phyloP scores from a whole-genome alignment of 2,329 filamentous ascomycete genomes.

The Venturia aucupariae region DNA sequence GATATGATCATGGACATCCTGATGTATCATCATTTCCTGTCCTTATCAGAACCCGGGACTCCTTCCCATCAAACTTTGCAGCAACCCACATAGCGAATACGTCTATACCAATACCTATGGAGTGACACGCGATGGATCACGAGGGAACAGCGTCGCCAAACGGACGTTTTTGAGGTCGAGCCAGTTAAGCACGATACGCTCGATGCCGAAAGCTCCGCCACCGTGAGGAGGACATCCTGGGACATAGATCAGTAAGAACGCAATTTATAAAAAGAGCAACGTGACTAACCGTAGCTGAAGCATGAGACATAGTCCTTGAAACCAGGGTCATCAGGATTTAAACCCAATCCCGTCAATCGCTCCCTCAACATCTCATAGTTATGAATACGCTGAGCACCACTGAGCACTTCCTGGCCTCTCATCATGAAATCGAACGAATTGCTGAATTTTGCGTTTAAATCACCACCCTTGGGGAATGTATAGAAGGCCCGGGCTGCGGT shows the following conservation, averaged over 20 bases:
- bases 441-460: slow-evolving; percentile 36
- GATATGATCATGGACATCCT: neutral
- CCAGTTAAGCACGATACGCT: slow-evolving; percentile 60
- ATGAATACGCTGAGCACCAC: slow-evolving; percentile 58
- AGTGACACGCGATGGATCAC: slow-evolving; percentile 49
- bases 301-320: slow-evolving; percentile 55
- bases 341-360: slow-evolving; percentile 49
- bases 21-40: neutral
- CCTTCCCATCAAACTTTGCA: neutral
- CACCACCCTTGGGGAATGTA: slow-evolving; percentile 63
- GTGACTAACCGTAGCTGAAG: slow-evolving; percentile 45
- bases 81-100: neutral
- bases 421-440: slow-evolving; percentile 65
- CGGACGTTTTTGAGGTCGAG: slow-evolving; percentile 55
- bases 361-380: slow-evolving; percentile 48
- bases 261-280: neutral
- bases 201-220: slow-evolving; percentile 56
- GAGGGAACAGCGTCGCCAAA: slow-evolving; percentile 52
- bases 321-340: slow-evolving; percentile 50
- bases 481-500: slow-evolving; percentile 84
- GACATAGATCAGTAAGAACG: neutral
- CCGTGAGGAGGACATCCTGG: slow-evolving; percentile 51
- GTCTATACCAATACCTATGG: slow-evolving; percentile 24
- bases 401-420: slow-evolving; percentile 61
- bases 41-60: neutral